Base-by-base conservation (phyloP, 116 monocot species). In the Phalaenopsis hybrid region DNA sequence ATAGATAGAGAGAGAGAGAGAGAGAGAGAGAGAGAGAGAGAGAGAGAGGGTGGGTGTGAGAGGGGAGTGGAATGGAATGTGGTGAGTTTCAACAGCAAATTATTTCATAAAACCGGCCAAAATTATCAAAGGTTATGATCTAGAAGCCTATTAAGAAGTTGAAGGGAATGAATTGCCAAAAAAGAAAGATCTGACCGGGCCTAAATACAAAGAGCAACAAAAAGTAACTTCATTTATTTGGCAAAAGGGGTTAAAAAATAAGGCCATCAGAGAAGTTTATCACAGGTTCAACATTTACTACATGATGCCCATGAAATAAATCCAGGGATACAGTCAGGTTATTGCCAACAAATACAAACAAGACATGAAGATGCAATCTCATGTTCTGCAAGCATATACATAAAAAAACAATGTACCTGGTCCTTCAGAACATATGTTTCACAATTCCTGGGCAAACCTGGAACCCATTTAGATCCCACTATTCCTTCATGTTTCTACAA, bases 361-460 rank as follows among this genome's bases (percentile, higher is more conserved):
- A 67, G 9, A 67, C 67, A 67, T 25, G 9, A 67, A 31, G 61
- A 20, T 61, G 17, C 9, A 67, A 67, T 28, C 10, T 67, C 28
- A 67, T 67, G 67, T 28, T 67, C 67, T 67, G 28, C 28, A 55
- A 72, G 41, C 33, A 41, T 13, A 16, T 37, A 72, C 61, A 41
- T 41, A 41, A 41, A 48, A 18, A 70, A 46, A 75, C 48, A 48
- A 43, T 12, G 74, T 81, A 96, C 97, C 97, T 94, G 92, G 87
- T 97, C 97, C 82, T 89, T 97, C 50, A 97, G 79, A 83, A 94
- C 86, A 88, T 97, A 94, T 80, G 86, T 76, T 74, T 94, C 97
- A 76, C 90, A 92, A 79, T 97, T 91, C 75, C 97, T 89, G 34
- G 90, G 81, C 94, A 91, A 91, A 84, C 96, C 96, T 81, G 96